Percentiles rank a stretch among this genome's conserved stretches.
Conservation (phyloP, 345 rosid species). For the Clarkia xantiana region DNA sequence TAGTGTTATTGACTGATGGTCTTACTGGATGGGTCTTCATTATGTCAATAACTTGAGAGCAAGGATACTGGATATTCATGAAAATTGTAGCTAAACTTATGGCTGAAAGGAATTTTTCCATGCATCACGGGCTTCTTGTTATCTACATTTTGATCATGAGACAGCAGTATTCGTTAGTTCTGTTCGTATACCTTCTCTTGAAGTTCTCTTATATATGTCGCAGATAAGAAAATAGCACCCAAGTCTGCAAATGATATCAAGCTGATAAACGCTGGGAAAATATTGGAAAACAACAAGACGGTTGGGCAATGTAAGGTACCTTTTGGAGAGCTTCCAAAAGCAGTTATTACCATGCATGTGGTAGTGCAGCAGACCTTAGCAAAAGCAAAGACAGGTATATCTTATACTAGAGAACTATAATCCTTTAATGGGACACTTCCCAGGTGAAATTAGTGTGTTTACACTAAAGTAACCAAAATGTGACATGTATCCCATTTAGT, state of each 20-base stretch:
- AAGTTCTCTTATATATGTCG: slow-evolving; percentile 1
- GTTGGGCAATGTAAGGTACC: slow-evolving; percentile 77
- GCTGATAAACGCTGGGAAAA: slow-evolving; percentile 78
- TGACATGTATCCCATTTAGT: too few relatives aligned
- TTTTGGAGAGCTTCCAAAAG: slow-evolving; percentile 59
- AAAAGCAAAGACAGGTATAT: slow-evolving; percentile 64
- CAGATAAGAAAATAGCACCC: slow-evolving; percentile 72
- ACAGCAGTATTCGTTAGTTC: too few relatives aligned
- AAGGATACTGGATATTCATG: too few relatives aligned
- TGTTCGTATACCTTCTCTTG: background rate
- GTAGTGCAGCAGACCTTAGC: slow-evolving; percentile 70
- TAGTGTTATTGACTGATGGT: too few relatives aligned
- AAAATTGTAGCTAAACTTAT: too few relatives aligned
- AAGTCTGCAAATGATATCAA: slow-evolving; percentile 71
- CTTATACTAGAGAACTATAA: background rate
- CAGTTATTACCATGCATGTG: slow-evolving; percentile 85
- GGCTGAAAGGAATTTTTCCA: too few relatives aligned
- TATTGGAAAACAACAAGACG: slow-evolving; percentile 72
- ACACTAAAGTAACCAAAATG: too few relatives aligned
- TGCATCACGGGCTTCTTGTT: too few relatives aligned
- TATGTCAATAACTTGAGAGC: too few relatives aligned
- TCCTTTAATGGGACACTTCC: background rate
- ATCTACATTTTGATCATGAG: too few relatives aligned
- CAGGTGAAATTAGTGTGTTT: too few relatives aligned
- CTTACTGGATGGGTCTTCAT: too few relatives aligned